These are phyloP conservation scores for Crotalaria pallida DNA, from an alignment of 306 rosid genomes.

Conservation along the genomic window DNA sequence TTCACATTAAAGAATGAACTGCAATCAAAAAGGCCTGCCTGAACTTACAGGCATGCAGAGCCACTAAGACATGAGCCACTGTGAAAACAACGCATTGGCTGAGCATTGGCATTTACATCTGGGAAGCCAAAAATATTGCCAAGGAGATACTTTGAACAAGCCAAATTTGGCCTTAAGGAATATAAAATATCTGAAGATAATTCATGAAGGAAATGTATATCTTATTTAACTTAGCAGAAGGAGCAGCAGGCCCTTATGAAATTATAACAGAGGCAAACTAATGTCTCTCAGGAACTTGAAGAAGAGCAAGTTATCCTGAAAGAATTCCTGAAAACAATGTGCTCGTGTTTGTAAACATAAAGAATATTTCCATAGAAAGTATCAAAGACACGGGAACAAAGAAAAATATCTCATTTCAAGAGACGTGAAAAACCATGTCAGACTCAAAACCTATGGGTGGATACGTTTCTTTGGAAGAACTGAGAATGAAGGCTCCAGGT, in stretches of 20 bases:
- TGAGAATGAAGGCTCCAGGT: constrained; percentile 40
- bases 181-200: constrained; percentile 56
- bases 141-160: constrained; percentile 42
- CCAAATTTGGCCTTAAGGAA: constrained; percentile 52
- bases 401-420: neutral
- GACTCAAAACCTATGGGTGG: constrained; percentile 24
- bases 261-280: constrained; percentile 2
- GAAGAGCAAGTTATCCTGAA: neutral
- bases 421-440: neutral
- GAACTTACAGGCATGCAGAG: constrained; percentile 63
- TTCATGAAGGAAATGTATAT: constrained; percentile 38
- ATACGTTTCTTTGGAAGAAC: constrained; percentile 64
- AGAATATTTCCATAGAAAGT: neutral
- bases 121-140: constrained; percentile 55
- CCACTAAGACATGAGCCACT: constrained; percentile 32
- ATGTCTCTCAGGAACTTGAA: neutral
- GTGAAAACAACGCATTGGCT: constrained; percentile 32
- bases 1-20: neutral
- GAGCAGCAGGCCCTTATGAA: neutral
- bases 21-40: constrained; percentile 4
- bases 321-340: neutral
- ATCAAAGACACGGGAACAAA: neutral
- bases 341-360: neutral
- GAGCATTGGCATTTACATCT: constrained; percentile 23
- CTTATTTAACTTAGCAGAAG: neutral